Evolutionary conservation across 257 asterid species (phyloP), one percentile per base, ranked within the genome.

Genomic region (Forsythia viridissima): DNA sequence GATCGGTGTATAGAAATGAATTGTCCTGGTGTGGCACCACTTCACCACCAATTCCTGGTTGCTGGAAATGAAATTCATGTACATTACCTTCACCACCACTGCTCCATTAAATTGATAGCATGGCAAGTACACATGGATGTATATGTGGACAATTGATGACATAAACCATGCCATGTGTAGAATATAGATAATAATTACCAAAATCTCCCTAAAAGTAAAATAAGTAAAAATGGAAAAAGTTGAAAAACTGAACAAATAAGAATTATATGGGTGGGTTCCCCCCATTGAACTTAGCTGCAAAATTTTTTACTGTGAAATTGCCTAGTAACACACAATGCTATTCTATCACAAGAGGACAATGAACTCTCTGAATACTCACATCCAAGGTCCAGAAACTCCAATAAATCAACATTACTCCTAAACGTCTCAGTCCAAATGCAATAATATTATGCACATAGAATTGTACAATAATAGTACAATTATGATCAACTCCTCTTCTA

Each of bases 1-100:
- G 97, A 57, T 86, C 80, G 13, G 97, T 93, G 83, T 86, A 84
- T 48, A 92, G 88, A 82, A 92, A 93, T 11, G 98, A 92, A 86
- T 91, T 93, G 82, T 93, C 98, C 84, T 93, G 97, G 86, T 93
- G 98, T 8, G 97, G 97, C 74, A 90, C 96, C 52, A 92, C 97
- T 87, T 92, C 83, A 76, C 97, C 97, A 39, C 97, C 95, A 73
- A 92, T 92, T 75, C 97, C 95, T 66, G 97, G 94, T 92, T 92
- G 97, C 97, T 92, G 90, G 78, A 79, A 85, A 75, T 52, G 38
- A 68, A 82, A 83, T 37, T 77, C 70, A 59, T 38, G 69, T 40
- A 81, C 20, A 76, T 72, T 38, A 77, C 37, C 71, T 20, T 16
- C 7, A 51, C 63, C 7, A 15, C 9, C 63, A 52, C 15, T 52